Conservation (phyloP, 2,329 filamentous ascomycete genomes). For the Calonectria multiphialidica region DNA sequence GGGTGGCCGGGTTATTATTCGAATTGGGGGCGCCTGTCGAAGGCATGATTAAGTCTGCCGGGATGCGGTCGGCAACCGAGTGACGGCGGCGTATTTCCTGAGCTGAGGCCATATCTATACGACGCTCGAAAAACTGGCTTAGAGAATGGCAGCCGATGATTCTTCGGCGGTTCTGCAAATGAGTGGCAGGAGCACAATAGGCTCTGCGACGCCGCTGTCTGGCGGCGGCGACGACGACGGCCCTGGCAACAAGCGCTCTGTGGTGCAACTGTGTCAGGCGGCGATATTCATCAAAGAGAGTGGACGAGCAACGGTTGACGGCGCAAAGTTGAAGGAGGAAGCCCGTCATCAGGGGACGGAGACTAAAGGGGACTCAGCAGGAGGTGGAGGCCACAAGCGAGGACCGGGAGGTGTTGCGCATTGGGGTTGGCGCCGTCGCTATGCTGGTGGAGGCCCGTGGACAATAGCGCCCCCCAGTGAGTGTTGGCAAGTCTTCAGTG, state of each 20-base stretch:
- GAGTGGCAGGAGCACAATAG: constrained; percentile 51
- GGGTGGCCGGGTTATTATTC: constrained; percentile 26
- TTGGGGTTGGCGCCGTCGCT: constrained; percentile 40
- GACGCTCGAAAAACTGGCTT: constrained; percentile 39
- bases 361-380: constrained; percentile 42
- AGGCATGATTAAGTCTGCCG: constrained; percentile 42
- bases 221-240: constrained; percentile 55
- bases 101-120: constrained; percentile 48
- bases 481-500: constrained; percentile 16
- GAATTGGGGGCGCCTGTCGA: constrained; percentile 40
- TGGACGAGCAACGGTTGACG: constrained; percentile 58
- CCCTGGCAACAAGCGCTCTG: constrained; percentile 58
- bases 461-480: constrained; percentile 36
- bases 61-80: constrained; percentile 52
- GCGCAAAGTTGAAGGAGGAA: constrained; percentile 61
- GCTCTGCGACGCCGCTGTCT: constrained; percentile 54
- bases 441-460: constrained; percentile 35
- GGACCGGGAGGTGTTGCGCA: constrained; percentile 40
- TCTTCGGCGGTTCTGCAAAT: constrained; percentile 51
- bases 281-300: constrained; percentile 59
- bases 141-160: constrained; percentile 48
- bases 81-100: constrained; percentile 56
- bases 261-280: constrained; percentile 53
- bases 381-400: constrained; percentile 31
- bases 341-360: constrained; percentile 58